A percentile compares a stretch with the other conserved stretches of the same genome.
These are phyloP conservation scores for Peronosclerospora sorghi DNA, from an alignment of 352 stramenopile genomes.

Conservation along the genomic window DNA sequence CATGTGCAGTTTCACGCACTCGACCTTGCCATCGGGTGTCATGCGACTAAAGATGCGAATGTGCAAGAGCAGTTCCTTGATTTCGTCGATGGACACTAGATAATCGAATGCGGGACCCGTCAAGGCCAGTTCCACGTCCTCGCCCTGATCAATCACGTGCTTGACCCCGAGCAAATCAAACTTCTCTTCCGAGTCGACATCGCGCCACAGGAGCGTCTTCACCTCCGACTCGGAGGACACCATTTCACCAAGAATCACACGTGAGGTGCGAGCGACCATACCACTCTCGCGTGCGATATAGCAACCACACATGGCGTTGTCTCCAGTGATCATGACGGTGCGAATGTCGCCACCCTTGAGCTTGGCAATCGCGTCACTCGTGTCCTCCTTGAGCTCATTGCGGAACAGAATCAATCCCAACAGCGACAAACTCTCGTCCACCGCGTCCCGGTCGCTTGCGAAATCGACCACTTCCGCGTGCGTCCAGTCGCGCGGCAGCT, in stretches of 20 bases:
- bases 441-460: constrained; percentile 34
- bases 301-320: constrained; percentile 48
- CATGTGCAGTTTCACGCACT: constrained; percentile 68
- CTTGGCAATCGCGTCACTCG: constrained; percentile 41
- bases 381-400: constrained; percentile 73
- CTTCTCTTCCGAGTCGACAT: constrained; percentile 32
- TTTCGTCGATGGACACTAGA: constrained; percentile 46
- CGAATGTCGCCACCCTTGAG: constrained; percentile 52
- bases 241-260: constrained; percentile 29
- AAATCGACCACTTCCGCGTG: constrained; percentile 12
- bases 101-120: constrained; percentile 67
- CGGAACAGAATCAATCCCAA: constrained; percentile 73
- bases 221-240: constrained; percentile 15
- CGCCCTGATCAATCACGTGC: constrained; percentile 12
- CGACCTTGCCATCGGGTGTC: constrained; percentile 57
- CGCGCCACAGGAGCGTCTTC: constrained; percentile 31
- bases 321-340: constrained; percentile 73
- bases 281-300: constrained; percentile 36
- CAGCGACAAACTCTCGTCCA: constrained; percentile 62
- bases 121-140: constrained; percentile 48
- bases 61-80: constrained; percentile 46
- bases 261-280: constrained; percentile 21
- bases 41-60: constrained; percentile 78
- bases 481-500: constrained; percentile 23
- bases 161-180: constrained; percentile 24